These are phyloP conservation scores for Leishmania tarentolae DNA, from an alignment of 208 protist genomes.

Conservation along the genomic window DNA sequence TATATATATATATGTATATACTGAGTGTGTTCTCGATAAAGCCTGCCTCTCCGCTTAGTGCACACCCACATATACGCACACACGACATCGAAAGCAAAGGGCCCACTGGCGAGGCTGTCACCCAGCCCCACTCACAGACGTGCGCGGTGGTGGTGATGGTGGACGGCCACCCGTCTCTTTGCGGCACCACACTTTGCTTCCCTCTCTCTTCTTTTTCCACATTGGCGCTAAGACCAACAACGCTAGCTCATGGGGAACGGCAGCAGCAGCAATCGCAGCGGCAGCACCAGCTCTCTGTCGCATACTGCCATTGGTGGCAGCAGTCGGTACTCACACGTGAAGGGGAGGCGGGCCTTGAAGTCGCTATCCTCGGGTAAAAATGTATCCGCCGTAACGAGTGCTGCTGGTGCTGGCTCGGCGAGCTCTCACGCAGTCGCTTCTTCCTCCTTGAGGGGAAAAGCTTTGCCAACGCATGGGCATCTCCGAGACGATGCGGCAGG, in stretches of 20 bases:
- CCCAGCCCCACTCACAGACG: not conserved
- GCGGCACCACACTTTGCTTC: not conserved
- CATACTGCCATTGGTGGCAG: not conserved
- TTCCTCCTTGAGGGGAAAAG: too few relatives aligned
- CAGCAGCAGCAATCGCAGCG: slow-evolving; percentile 1
- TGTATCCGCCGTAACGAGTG: not conserved
- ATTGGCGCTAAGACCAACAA: not conserved
- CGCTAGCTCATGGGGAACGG: not conserved
- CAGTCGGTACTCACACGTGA: not conserved
- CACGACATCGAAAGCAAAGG: not conserved
- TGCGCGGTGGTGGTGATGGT: too few relatives aligned
- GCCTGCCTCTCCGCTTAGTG: not conserved
- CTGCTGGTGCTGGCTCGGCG: not conserved
- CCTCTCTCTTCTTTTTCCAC: not conserved
- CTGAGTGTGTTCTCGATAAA: not conserved
- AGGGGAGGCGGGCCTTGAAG: not conserved
- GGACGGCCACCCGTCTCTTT: too few relatives aligned
- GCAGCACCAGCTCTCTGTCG: not conserved
- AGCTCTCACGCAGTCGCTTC: not conserved
- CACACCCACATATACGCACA: not conserved
- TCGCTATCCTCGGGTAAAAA: not conserved
- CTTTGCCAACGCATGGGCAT: not conserved
- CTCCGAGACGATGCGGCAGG: not conserved
- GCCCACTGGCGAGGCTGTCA: not conserved
- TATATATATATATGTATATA: too few relatives aligned